These are phyloP conservation scores for Petunia axillaris DNA, from an alignment of 257 asterid genomes.

Conservation along the genomic window DNA sequence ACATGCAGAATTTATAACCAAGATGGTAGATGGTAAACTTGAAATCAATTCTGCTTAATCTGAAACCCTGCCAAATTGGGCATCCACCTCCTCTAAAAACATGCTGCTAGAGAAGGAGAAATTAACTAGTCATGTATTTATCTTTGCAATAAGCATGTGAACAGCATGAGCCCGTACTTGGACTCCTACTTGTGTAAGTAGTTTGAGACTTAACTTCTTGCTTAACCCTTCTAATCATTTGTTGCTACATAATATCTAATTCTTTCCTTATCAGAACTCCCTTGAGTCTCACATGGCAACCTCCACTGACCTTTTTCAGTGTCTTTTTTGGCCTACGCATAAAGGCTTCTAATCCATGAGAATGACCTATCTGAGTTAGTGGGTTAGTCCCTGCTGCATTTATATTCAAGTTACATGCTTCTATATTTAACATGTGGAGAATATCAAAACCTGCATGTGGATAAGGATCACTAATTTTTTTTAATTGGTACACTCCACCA, in stretches of 20 bases:
- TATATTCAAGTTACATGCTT: slow-evolving; percentile 12
- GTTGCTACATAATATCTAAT: background rate
- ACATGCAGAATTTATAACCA: background rate
- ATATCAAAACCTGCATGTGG: background rate
- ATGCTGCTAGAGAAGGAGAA: background rate
- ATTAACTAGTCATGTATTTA: background rate
- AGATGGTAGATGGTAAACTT: background rate
- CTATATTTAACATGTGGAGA: background rate
- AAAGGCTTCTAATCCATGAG: slow-evolving; percentile 17
- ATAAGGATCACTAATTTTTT: background rate
- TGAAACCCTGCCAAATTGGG: background rate
- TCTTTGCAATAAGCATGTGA: background rate
- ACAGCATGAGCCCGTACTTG: background rate
- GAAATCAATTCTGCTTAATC: background rate
- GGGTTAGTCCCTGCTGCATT: background rate
- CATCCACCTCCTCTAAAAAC: background rate
- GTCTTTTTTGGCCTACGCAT: background rate
- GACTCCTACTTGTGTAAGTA: slow-evolving; percentile 18
- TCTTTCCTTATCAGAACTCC: slow-evolving; percentile 6
- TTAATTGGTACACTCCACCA: slow-evolving; percentile 2
- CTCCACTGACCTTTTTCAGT: background rate
- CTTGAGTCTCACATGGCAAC: background rate
- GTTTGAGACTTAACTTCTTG: background rate
- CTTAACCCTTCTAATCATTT: slow-evolving; percentile 11
- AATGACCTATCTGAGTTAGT: background rate